These are phyloP conservation scores for Cryptosporidium ryanae DNA, from an alignment of 169 alveolate genomes.

Conservation along the genomic window DNA sequence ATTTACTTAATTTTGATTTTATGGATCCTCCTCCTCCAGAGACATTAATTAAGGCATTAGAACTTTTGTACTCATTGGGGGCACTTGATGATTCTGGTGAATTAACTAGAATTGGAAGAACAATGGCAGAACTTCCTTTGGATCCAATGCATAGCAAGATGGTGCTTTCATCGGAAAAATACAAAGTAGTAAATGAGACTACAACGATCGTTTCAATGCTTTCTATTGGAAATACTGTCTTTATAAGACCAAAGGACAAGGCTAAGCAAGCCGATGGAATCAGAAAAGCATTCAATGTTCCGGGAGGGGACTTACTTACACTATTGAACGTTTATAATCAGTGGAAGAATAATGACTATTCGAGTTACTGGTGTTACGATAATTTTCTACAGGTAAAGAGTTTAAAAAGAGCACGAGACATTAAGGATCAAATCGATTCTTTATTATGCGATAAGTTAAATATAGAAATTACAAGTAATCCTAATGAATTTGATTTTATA, in stretches of 20 bases:
- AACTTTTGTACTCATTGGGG: conserved; percentile 96
- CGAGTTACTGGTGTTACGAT: conserved; percentile 96
- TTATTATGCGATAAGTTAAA: conserved; percentile 86
- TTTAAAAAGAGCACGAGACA: conserved; percentile 98
- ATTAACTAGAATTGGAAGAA: conserved; percentile 95
- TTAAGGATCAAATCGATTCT: conserved; percentile 93
- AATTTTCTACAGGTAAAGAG: conserved; percentile 93
- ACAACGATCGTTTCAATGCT: conserved; percentile 97
- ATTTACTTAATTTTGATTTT: conserved; percentile 98
- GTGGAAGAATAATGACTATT: conserved; percentile 95
- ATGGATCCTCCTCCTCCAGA: conserved; percentile 99
- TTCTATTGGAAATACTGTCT: conserved; percentile 95
- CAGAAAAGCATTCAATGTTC: conserved; percentile 91
- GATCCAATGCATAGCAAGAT: conserved; percentile 92
- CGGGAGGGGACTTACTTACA: conserved; percentile 98
- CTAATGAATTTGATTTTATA: conserved; percentile 87
- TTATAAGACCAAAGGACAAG: conserved; percentile 97
- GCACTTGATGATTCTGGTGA: conserved; percentile 97
- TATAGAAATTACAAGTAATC: conserved; percentile 79
- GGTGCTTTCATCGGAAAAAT: conserved; percentile 89
- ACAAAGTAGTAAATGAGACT: conserved; percentile 95
- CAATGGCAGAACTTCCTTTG: conserved; percentile 99
- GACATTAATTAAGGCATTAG: conserved; percentile 95
- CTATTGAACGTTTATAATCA: conserved; percentile 95
- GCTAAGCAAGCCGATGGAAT: conserved; percentile 98